phyloP scores from a whole-genome alignment of 1,284 basidiomycete genomes.

The Tremellales sp. region DNA sequence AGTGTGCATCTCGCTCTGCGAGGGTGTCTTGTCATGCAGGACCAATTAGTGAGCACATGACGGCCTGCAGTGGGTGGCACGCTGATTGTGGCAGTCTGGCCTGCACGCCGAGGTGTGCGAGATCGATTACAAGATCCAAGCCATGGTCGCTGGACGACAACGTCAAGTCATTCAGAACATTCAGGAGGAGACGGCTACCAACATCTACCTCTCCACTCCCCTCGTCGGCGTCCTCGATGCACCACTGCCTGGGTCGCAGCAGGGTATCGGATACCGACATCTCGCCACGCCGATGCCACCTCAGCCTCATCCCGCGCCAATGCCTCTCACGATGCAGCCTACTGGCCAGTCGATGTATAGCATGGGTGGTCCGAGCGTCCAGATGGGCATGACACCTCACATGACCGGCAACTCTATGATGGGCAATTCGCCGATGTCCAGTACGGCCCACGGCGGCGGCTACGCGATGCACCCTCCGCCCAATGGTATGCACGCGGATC shows the following conservation, averaged over 20 bases:
- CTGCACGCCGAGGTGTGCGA: slow-evolving; percentile 86
- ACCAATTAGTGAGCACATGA: slow-evolving; percentile 68
- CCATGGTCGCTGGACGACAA: slow-evolving; percentile 87
- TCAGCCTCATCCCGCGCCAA: slow-evolving; percentile 6
- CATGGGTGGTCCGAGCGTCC: slow-evolving; percentile 15
- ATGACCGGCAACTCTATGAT: slow-evolving; percentile 2
- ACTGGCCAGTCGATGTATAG: slow-evolving; percentile 7
- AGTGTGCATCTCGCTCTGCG: slow-evolving; percentile 88
- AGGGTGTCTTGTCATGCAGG: slow-evolving; percentile 84
- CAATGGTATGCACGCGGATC: no score
- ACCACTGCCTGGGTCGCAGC: slow-evolving; percentile 33
- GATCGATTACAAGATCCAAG: slow-evolving; percentile 91
- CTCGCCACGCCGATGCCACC: not conserved
- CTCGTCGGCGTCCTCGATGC: slow-evolving; percentile 70
- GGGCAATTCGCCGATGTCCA: no score
- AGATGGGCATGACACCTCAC: not conserved
- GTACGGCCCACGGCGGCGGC: no score
- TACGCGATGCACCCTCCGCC: no score
- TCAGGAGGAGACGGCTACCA: slow-evolving; percentile 95
- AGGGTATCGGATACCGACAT: slow-evolving; percentile 29
- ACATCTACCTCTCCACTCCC: slow-evolving; percentile 90
- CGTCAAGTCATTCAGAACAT: slow-evolving; percentile 83
- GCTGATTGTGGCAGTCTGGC: slow-evolving; percentile 59
- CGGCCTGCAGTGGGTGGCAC: slow-evolving; percentile 1
- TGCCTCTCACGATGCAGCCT: slow-evolving; percentile 17